phyloP scores from a whole-genome alignment of 345 rosid species.

The Hibiscus trionum region DNA sequence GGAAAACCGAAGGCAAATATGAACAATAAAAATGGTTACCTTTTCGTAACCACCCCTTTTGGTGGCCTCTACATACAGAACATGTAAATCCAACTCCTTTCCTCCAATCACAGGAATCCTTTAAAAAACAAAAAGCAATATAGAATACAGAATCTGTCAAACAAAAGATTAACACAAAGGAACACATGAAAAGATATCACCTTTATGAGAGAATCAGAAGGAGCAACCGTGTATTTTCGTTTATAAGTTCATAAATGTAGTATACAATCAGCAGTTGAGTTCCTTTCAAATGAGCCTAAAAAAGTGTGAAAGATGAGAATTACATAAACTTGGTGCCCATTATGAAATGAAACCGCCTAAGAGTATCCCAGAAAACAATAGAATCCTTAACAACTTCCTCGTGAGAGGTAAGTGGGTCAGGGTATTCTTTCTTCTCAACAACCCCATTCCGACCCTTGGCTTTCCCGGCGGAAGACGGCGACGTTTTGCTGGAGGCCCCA shows the following conservation, averaged over 20 bases:
- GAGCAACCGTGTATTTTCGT: not conserved
- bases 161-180: not conserved
- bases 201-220: not conserved
- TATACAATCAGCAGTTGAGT: not conserved
- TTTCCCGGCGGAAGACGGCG: constrained; percentile 46
- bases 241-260: not conserved
- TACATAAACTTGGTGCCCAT: constrained; percentile 86
- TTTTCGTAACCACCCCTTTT: constrained; percentile 84
- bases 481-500: constrained; percentile 4
- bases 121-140: not conserved
- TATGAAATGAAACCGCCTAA: constrained; percentile 70
- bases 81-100: constrained; percentile 86
- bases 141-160: not conserved
- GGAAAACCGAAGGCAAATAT: not conserved
- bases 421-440: constrained; percentile 40
- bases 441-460: constrained; percentile 12
- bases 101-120: constrained; percentile 99
- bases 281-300: not conserved
- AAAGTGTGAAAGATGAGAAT: constrained; percentile 2
- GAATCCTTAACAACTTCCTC: constrained; percentile 43
- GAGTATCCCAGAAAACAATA: constrained; percentile 73
- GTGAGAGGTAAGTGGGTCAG: constrained; percentile 56
- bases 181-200: not conserved
- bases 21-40: constrained; percentile 28
- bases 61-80: constrained; percentile 77